Percentiles rank a stretch among this genome's conserved stretches.
phyloP scores from a whole-genome alignment of 495 filamentous ascomycete species.

The Lasiosphaeria hispida region DNA sequence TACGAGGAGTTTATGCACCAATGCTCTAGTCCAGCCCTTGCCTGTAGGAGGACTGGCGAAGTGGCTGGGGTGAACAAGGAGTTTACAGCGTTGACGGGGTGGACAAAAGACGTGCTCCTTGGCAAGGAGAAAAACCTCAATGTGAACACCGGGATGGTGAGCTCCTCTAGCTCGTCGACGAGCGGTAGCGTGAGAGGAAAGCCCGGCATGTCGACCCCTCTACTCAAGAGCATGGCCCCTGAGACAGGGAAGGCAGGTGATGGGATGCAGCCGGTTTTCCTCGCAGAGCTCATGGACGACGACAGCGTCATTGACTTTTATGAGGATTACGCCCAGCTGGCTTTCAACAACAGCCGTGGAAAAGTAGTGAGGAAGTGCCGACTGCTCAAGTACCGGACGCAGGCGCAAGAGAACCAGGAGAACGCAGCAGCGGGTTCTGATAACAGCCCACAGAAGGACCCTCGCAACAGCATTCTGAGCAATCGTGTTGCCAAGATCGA shows the following conservation, averaged over 20 bases:
- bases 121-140: conserved; percentile 89
- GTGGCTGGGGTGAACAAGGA: conserved; percentile 91
- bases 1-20: conserved; percentile 89
- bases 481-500: conserved; percentile 60
- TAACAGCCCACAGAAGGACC: conserved; percentile 37
- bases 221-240: conserved; percentile 34
- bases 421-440: conserved; percentile 21
- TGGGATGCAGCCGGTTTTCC: conserved; percentile 70
- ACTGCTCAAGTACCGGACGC: conserved; percentile 84
- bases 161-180: conserved; percentile 29
- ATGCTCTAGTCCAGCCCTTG: conserved; percentile 83
- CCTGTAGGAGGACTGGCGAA: conserved; percentile 89
- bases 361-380: conserved; percentile 80
- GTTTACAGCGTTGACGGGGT: conserved; percentile 89
- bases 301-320: conserved; percentile 92
- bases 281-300: conserved; percentile 90
- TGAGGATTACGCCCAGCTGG: conserved; percentile 88
- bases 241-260: conserved; percentile 30
- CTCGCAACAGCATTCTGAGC: conserved; percentile 49
- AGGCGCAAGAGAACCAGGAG: conserved; percentile 61
- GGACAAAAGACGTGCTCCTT: conserved; percentile 86
- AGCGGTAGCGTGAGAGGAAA: conserved; percentile 33
- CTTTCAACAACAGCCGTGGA: conserved; percentile 84
- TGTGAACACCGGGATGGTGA: conserved; percentile 61
- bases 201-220: conserved; percentile 43